These are phyloP conservation scores for Cylindricascospora bacillispora DNA, from an alignment of 1,139 yeast species.

Conservation along the genomic window DNA sequence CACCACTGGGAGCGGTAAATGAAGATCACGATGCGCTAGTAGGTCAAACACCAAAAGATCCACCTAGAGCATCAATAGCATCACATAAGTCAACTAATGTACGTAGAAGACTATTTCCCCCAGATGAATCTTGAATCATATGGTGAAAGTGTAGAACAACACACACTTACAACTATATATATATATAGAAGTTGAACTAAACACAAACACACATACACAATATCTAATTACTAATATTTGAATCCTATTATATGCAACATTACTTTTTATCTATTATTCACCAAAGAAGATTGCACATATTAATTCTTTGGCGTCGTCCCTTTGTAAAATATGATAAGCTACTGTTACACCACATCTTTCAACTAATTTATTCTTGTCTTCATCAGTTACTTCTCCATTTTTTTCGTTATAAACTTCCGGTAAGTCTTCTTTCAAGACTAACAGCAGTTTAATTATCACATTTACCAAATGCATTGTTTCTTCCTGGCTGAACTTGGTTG, in stretches of 20 bases:
- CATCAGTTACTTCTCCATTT: constrained; percentile 30
- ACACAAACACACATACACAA: too few species aligned
- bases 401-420: constrained; percentile 29
- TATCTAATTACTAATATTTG: too few species aligned
- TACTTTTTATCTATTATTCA: constrained; percentile 26
- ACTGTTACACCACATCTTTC: constrained; percentile 53
- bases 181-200: too few species aligned
- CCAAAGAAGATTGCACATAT: constrained; percentile 71
- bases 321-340: constrained; percentile 37
- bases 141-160: too few species aligned
- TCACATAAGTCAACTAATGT: too few species aligned
- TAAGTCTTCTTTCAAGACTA: constrained; percentile 23
- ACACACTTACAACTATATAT: too few species aligned
- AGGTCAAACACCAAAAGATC: too few species aligned
- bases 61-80: too few species aligned
- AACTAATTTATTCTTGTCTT: constrained; percentile 34
- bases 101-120: too few species aligned
- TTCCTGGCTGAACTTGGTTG: constrained; percentile 21
- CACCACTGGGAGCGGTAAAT: not conserved
- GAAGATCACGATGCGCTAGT: too few species aligned
- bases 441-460: constrained; percentile 43
- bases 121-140: too few species aligned
- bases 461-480: constrained; percentile 37
- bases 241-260: too few species aligned
- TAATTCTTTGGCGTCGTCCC: constrained; percentile 43